phyloP scores from a whole-genome alignment of 2,329 filamentous ascomycete species.

The Neonectria punicea region DNA sequence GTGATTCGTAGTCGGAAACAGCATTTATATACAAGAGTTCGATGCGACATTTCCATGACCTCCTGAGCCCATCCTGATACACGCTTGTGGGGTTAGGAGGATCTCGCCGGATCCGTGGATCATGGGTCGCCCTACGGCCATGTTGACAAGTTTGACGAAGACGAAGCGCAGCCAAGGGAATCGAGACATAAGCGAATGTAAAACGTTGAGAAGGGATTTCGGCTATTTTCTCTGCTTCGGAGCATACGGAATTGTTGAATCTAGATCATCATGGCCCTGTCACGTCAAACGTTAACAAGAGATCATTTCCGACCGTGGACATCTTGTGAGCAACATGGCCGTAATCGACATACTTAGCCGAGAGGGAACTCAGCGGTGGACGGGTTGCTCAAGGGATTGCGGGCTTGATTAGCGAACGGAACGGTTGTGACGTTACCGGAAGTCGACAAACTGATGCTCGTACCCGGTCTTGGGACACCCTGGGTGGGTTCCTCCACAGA shows the following conservation, averaged over 20 bases:
- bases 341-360: background rate
- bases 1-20: background rate
- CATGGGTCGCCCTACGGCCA: background rate
- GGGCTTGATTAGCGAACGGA: background rate
- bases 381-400: background rate
- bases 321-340: background rate
- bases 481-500: background rate
- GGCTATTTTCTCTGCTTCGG: background rate
- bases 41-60: background rate
- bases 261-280: background rate
- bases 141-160: background rate
- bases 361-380: background rate
- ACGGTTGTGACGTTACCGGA: constrained; percentile 2
- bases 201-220: background rate
- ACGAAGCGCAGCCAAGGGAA: background rate
- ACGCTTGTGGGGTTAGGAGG: background rate
- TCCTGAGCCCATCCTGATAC: background rate
- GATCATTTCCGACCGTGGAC: background rate
- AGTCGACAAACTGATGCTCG: background rate
- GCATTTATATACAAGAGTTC: background rate
- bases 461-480: background rate
- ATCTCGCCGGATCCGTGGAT: background rate
- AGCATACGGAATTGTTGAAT: background rate
- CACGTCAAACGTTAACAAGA: background rate
- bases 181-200: background rate